A percentile compares a stretch with the other conserved stretches of the same genome.
These are phyloP conservation scores for Digitaria exilis DNA, from an alignment of 202 grass and related monocot species.

Conservation along the genomic window DNA sequence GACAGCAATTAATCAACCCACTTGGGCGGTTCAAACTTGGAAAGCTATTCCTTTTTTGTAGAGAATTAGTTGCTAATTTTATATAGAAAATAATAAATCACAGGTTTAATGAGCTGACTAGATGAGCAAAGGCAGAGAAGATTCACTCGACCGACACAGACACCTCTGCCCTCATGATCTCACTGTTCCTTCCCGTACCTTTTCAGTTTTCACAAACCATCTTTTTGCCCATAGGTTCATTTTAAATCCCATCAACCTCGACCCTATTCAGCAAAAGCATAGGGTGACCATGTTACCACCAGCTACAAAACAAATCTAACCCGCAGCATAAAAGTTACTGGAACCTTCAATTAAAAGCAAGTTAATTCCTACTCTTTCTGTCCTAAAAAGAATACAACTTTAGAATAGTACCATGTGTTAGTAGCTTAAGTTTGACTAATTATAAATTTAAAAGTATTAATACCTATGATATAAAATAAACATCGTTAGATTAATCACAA, in stretches of 20 bases:
- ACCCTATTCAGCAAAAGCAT: background rate
- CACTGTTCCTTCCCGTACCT: background rate
- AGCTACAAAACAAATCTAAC: conserved; percentile 21
- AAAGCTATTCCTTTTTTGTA: background rate
- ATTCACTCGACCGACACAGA: conserved; percentile 22
- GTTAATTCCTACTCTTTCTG: conserved; percentile 12
- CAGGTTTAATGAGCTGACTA: background rate
- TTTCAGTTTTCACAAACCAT: background rate
- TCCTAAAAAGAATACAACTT: no score
- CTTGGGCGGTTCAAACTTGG: background rate
- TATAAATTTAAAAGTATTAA: no score
- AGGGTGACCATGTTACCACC: background rate
- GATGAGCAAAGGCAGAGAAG: background rate
- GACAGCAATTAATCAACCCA: no score
- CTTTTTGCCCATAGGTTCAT: background rate
- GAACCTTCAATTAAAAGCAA: conserved; percentile 23
- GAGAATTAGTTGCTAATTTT: background rate
- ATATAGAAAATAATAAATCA: background rate
- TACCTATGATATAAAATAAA: no score
- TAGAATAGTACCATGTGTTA: no score
- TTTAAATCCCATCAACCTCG: background rate
- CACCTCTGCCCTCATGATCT: background rate
- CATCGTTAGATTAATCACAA: no score
- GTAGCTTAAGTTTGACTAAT: no score
- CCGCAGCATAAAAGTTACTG: background rate